A percentile compares a stretch with the other conserved stretches of the same genome.
Conservation (phyloP, 1,139 yeast genomes). For the Debaryomycetaceae sp. region DNA sequence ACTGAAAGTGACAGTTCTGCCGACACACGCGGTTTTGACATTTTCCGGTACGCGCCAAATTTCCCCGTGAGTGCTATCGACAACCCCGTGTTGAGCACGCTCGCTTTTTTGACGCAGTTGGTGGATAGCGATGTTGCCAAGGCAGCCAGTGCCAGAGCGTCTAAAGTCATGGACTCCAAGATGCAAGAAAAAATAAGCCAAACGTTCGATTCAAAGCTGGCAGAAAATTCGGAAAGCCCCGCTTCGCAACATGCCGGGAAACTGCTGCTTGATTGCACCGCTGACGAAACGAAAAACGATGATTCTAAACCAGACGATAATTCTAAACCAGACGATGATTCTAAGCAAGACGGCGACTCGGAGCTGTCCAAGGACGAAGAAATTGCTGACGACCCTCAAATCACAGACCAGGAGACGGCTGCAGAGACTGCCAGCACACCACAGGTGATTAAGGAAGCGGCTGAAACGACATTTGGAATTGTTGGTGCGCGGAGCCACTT, state of each 20-base stretch:
- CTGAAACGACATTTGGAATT: slow-evolving; percentile 48
- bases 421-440: slow-evolving; percentile 1
- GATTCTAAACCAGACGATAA: slow-evolving; percentile 2
- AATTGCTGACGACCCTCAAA: slow-evolving; percentile 1
- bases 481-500: slow-evolving; percentile 78
- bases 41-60: slow-evolving; percentile 74
- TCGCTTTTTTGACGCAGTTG: slow-evolving; percentile 74
- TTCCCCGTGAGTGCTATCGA: slow-evolving; percentile 79
- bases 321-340: slow-evolving; percentile 1
- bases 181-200: slow-evolving; percentile 26
- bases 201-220: slow-evolving; percentile 10
- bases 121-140: slow-evolving; percentile 84
- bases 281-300: not conserved
- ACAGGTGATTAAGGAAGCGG: slow-evolving; percentile 31
- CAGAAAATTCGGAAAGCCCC: slow-evolving; percentile 2
- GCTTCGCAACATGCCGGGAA: too few relatives aligned
- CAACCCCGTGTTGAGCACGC: slow-evolving; percentile 85
- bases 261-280: slow-evolving; percentile 1
- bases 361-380: not conserved
- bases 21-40: slow-evolving; percentile 17
- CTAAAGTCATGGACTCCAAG: slow-evolving; percentile 44
- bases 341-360: not conserved
- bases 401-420: not conserved
- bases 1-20: slow-evolving; percentile 9
- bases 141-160: slow-evolving; percentile 65